A percentile compares a stretch with the other conserved stretches of the same genome.
phyloP scores from a whole-genome alignment of 208 protist genomes.

The Acanthamoeba castellanii region DNA sequence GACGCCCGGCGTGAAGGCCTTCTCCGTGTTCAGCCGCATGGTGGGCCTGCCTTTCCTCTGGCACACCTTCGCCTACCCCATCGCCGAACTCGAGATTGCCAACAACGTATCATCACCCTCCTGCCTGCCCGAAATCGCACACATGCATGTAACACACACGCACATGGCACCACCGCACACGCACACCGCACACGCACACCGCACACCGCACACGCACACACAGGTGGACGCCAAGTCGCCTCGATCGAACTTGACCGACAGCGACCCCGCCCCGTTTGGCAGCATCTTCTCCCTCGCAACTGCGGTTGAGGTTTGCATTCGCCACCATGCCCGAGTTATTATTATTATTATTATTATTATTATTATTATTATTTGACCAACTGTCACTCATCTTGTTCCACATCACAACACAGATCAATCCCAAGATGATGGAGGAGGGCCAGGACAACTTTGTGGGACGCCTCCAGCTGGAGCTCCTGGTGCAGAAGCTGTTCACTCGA shows the following conservation, averaged over 20 bases:
- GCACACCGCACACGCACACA: too few species aligned
- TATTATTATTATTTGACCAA: too few species aligned
- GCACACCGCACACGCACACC: too few species aligned
- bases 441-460: not conserved
- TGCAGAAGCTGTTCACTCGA: constrained; percentile 20
- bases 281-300: not conserved
- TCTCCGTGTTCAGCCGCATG: constrained; percentile 36
- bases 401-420: not conserved
- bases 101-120: constrained; percentile 4
- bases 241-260: not conserved
- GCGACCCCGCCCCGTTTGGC: constrained; percentile 1
- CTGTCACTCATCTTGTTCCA: not conserved
- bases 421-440: constrained; percentile 41
- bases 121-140: too few species aligned
- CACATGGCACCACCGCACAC: not conserved
- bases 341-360: too few species aligned
- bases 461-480: constrained; percentile 47
- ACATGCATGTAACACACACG: too few species aligned
- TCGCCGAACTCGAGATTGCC: constrained; percentile 40
- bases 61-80: constrained; percentile 21
- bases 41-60: constrained; percentile 43
- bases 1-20: not conserved
- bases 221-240: too few species aligned
- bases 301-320: not conserved
- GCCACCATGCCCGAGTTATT: too few species aligned